Base-by-base conservation (phyloP, 306 rosid species). In the Boehmeria nivea region DNA sequence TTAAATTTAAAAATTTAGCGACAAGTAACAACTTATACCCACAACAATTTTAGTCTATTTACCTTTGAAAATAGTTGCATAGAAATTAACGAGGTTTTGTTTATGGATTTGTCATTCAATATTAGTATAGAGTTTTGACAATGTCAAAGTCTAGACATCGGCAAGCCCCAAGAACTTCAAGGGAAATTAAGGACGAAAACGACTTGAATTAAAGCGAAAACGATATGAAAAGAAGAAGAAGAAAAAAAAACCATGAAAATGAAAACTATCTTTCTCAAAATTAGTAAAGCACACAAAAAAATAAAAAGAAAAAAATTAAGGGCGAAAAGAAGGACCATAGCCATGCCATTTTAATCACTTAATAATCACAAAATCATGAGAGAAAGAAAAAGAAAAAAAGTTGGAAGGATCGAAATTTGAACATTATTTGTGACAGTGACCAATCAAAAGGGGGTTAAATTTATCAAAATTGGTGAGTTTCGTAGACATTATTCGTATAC, bases 131-230 rank as follows among this genome's bases (percentile, higher is more conserved):
- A n/a, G n/a, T n/a, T n/a, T n/a, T n/a, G n/a, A n/a, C n/a, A 28
- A 19, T 11, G 1, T 11, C 12, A 48, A 23, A 44, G 11, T 9
- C 18, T 23, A 47, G 14, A 3, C 7, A 12, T 8, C 12, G 4
- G 54, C n/a, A 23, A 11, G 16, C 6, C 2, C 47, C 33, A 40
- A 33, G 22, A 54, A 64, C 14, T 31, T 13, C 37, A 31, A 40
- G 38, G 28, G 51, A 58, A 57, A 61, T 57, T 73, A 15, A 27
- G 37, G 52, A 70, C 44, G 79, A 72, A 62, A 60, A 54, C 61
- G 68, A 70, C 61, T 56, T 37, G 60, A 60, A 6, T 31, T 10
- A 31, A 31, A 31, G 36, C 36, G 36, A 31, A 31, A 31, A 31
- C 36, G 36, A 31, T 10, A 31, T 31, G 46, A 69, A 67, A 53